Base-by-base conservation (phyloP, 2,329 filamentous ascomycete genomes). In the Trichoderma lentiforme region DNA sequence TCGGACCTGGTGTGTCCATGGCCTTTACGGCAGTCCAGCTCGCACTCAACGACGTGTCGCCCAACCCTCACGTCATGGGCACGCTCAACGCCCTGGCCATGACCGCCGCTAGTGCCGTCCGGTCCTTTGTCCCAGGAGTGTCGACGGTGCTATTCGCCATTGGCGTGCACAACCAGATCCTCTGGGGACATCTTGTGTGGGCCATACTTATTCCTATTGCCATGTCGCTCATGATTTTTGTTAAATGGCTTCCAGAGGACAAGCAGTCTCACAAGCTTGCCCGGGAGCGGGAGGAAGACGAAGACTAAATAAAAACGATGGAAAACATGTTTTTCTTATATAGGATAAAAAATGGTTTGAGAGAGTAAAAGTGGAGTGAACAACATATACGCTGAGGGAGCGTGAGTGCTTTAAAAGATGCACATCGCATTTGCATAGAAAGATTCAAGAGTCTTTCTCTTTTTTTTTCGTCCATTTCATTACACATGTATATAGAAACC, bases 41-140 rank as follows among this genome's bases (percentile, higher is more conserved):
- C 9, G 89, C 89, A 0, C 78, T 95, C 36, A 95, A 95, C 79
- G 92, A 95, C 72, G 88, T 92, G 2, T 86, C 90, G 0, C 93
- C 93, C 0, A 88, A 85, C 11, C 86, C 88, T 1, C 83, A 84
- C 56, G 87, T 89, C 0, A 83, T 95, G 11, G 92, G 91, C 0
- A 93, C 89, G 0, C 82, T 96, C 32, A 95, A 95, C 75, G 90
- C 91, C 15, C 70, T 83, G 3, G 80, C 81, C 0, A 36, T 95
- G 71, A 91, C 91, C 0, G 76, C 89, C 0, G 81, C 84, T 0
- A 90, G 89, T 74, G 90, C 83, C 0, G 82, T 93, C 34, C 85
- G 93, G 15, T 86, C 92, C 0, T 84, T 95, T 53, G 86, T 87
- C 0, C 93, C 93, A 0, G 91, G 88, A 0, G 76, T 89, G 0